Evolutionary conservation across 495 filamentous ascomycete genomes (phyloP), one percentile per base, ranked within the genome.

Genomic region (Cercophora samala): DNA sequence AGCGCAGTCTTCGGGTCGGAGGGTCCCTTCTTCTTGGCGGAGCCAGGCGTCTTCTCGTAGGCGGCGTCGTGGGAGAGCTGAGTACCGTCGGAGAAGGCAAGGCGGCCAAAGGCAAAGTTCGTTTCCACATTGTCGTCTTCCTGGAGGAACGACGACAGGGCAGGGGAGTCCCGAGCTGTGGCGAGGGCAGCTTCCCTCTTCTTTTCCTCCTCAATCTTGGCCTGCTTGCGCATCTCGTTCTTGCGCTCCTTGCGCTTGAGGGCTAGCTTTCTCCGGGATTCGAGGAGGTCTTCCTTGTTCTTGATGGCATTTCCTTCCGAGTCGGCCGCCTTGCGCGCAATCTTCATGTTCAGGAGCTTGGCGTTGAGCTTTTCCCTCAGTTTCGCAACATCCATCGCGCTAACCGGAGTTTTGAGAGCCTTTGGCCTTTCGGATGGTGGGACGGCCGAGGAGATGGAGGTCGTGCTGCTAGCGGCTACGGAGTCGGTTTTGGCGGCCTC

Each of bases 231-330:
- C 56, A 91, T 74, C 59, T 91, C 88, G 74, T 96, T 93, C 80
- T 97, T 98, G 76, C 92, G 90, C 51, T 88, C 87, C 76, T 91
- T 92, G 54, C 93, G 89, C 70, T 91, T 84, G 61, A 91, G 87
- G 74, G 94, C 92, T 79, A 96, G 97, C 73, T 90, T 87, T 61
- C 94, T 87, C 4, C 95, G 87, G 18, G 90, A 83, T 77, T 97
- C 96, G 70, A 99, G 90, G 2, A 99, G 84, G 69, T 97, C 93
- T 78, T 95, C 89, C 60, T 93, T 84, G 64, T 88, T 95, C 58
- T 88, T 86, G 53, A 94, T 89, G 25, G 91, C 90, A 66, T 88
- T 86, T 68, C 91, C 91, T 72, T 96, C 86, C 5, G 85, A 82
- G 17, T 89, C 91, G 69, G 93, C 91, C 23, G 93, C 93, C 72